Conservation (phyloP, 2,329 filamentous ascomycete species). For the Colletotrichum camelliae region DNA sequence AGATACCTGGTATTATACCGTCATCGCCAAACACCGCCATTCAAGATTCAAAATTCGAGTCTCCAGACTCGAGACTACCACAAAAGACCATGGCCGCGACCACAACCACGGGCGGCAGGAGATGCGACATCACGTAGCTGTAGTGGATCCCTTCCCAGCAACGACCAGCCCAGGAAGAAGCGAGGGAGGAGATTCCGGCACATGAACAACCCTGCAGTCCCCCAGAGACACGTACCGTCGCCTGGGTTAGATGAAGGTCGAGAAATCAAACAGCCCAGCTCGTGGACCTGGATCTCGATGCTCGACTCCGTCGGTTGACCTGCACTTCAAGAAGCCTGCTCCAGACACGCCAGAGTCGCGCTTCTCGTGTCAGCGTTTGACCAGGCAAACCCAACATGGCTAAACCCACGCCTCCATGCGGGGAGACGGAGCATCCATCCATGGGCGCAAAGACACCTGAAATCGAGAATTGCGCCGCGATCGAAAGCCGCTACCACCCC, state of each 20-base stretch:
- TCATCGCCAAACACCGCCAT: neutral
- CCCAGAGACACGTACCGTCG: neutral
- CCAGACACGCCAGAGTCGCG: conserved; percentile 3
- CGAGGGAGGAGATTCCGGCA: neutral
- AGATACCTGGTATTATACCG: neutral
- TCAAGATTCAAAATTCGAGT: neutral
- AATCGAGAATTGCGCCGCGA: conserved; percentile 23
- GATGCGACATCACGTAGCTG: neutral
- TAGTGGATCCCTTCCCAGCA: neutral
- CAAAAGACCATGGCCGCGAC: neutral
- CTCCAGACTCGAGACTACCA: neutral
- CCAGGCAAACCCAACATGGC: neutral
- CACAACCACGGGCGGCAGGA: neutral
- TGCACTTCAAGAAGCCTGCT: neutral
- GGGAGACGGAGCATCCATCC: conserved; percentile 14
- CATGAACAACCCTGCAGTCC: neutral
- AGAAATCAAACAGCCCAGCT: neutral
- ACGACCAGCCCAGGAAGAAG: neutral
- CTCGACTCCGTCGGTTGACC: neutral
- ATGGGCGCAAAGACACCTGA: conserved; percentile 6
- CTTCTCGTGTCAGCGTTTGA: conserved; percentile 14
- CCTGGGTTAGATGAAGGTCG: neutral
- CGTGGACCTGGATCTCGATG: conserved; percentile 15
- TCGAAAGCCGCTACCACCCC: conserved; percentile 17
- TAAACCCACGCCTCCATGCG: conserved; percentile 21